Evolutionary conservation across 768 basidiomycete genomes (phyloP).

Genomic region (Coprinopsis cinerea): DNA sequence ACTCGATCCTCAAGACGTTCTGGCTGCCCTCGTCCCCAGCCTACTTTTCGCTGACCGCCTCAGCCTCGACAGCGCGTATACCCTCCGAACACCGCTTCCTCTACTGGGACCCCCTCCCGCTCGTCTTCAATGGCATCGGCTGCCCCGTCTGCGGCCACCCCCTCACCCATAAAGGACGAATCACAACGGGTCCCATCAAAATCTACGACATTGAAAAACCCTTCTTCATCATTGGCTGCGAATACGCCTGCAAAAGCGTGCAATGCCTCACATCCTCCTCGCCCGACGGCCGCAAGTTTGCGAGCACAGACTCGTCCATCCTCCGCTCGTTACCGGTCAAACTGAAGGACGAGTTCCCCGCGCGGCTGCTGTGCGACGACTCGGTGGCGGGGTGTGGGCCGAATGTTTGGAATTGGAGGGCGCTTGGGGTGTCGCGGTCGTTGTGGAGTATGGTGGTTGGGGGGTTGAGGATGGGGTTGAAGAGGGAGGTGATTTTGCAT

Average conservation of each 20-base stretch:
- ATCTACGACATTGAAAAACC: constrained; percentile 75
- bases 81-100: constrained; percentile 73
- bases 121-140: constrained; percentile 76
- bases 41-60: constrained; percentile 73
- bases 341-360: constrained; percentile 72
- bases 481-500: constrained; percentile 55
- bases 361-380: constrained; percentile 50
- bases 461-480: constrained; percentile 49
- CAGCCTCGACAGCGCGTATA: constrained; percentile 59
- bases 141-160: constrained; percentile 62
- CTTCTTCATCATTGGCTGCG: constrained; percentile 82
- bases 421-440: constrained; percentile 61
- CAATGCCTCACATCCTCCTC: constrained; percentile 38
- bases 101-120: constrained; percentile 84
- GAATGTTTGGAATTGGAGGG: constrained; percentile 74
- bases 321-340: constrained; percentile 62
- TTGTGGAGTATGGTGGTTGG: constrained; percentile 73
- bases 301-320: constrained; percentile 68
- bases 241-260: constrained; percentile 59
- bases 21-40: constrained; percentile 78
- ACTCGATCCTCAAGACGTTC: constrained; percentile 75
- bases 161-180: constrained; percentile 63
- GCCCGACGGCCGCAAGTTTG: constrained; percentile 57
- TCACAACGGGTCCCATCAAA: constrained; percentile 69
- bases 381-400: constrained; percentile 51